Conservation (phyloP, 768 basidiomycete species). For the Asterophora lycoperdoides region DNA sequence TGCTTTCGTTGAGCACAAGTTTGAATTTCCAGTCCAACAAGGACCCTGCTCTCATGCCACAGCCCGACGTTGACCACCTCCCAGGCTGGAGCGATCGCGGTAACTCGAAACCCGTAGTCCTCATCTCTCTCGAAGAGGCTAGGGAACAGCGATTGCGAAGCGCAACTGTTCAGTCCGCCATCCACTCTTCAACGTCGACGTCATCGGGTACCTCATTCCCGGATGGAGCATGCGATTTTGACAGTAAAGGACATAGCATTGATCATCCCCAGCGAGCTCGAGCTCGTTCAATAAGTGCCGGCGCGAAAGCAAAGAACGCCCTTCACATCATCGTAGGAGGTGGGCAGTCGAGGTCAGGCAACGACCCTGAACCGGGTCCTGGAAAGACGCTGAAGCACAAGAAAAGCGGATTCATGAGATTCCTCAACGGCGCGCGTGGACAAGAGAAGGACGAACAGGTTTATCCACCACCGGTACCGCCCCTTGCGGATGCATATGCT, state of each 20-base stretch:
- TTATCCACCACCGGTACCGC: conserved; percentile 55
- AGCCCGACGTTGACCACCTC: conserved; percentile 29
- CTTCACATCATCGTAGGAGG: conserved; percentile 39
- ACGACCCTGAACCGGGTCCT: conserved; percentile 35
- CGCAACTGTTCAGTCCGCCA: conserved; percentile 31
- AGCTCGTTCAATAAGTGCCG: conserved; percentile 60
- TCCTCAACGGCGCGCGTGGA: conserved; percentile 57
- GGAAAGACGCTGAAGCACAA: conserved; percentile 60
- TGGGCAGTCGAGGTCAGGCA: conserved; percentile 33
- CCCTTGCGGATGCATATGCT: conserved; percentile 36
- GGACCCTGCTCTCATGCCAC: conserved; percentile 24
- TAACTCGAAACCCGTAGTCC: conserved; percentile 48
- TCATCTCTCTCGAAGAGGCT: conserved; percentile 78
- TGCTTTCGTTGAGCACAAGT: conserved; percentile 19
- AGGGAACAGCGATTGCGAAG: conserved; percentile 64
- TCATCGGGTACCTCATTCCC: conserved; percentile 30
- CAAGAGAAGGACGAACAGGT: conserved; percentile 45
- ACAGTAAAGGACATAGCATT: conserved; percentile 11
- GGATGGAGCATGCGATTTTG: conserved; percentile 26
- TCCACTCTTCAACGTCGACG: conserved; percentile 18
- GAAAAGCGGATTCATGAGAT: conserved; percentile 77
- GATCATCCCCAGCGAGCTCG: conserved; percentile 34
- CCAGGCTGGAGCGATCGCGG: conserved; percentile 51
- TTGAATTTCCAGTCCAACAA: conserved; percentile 19
- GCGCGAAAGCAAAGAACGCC: conserved; percentile 48